These are phyloP conservation scores for Aspergillus proliferans DNA, from an alignment of 2,329 filamentous ascomycete species.

Conservation along the genomic window DNA sequence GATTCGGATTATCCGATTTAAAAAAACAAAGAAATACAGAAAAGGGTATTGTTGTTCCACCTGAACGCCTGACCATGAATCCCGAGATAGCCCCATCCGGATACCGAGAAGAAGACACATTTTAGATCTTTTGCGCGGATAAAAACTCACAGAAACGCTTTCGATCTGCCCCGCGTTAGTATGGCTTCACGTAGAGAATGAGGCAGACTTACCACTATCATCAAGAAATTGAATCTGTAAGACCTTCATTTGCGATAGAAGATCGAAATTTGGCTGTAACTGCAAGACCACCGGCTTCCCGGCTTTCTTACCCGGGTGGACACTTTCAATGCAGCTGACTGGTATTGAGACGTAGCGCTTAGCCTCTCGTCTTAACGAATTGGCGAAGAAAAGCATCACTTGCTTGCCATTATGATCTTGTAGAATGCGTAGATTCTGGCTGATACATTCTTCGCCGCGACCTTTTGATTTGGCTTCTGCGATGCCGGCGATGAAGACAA, in stretches of 20 bases:
- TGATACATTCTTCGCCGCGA: constrained; percentile 41
- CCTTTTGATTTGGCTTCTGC: constrained; percentile 40
- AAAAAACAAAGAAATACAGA: not conserved
- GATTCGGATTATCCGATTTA: no score
- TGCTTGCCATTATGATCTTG: constrained; percentile 29
- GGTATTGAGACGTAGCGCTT: constrained; percentile 39
- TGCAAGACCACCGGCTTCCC: constrained; percentile 32
- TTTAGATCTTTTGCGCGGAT: constrained; percentile 6
- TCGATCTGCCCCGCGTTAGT: constrained; percentile 17
- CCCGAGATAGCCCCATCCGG: not conserved
- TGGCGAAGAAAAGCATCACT: constrained; percentile 36
- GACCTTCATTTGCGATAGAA: constrained; percentile 34
- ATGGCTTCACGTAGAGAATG: not conserved
- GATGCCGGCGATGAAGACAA: constrained; percentile 37
- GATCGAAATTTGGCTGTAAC: constrained; percentile 36
- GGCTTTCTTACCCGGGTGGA: constrained; percentile 35
- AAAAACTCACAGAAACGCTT: constrained; percentile 26
- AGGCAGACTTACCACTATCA: constrained; percentile 26
- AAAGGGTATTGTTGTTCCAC: not conserved
- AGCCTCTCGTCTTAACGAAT: constrained; percentile 35
- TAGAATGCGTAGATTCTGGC: constrained; percentile 38
- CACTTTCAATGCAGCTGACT: constrained; percentile 33
- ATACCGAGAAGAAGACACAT: not conserved
- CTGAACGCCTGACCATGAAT: not conserved
- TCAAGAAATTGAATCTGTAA: constrained; percentile 36